phyloP scores from a whole-genome alignment of 768 basidiomycete genomes.

The Mycena floridula region DNA sequence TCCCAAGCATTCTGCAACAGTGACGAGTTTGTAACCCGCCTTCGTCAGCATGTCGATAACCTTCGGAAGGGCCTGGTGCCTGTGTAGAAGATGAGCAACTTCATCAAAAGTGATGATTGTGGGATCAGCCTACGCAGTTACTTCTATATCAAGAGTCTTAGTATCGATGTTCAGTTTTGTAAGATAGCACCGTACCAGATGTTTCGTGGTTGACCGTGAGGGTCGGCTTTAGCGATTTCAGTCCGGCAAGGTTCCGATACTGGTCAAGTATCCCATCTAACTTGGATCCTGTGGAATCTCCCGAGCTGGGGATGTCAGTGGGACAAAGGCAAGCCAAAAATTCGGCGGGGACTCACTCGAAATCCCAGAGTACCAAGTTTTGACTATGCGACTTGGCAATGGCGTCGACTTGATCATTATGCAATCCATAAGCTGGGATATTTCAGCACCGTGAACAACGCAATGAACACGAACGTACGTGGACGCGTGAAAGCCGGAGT shows the following conservation, averaged over 20 bases:
- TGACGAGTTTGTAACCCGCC: constrained; percentile 38
- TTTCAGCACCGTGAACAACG: neutral
- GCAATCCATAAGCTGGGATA: constrained; percentile 34
- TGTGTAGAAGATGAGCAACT: no score
- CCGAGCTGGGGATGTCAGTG: constrained; percentile 29
- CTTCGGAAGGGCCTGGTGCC: constrained; percentile 29
- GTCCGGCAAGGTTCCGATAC: constrained; percentile 20
- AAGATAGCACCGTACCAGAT: constrained; percentile 6
- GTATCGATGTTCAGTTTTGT: neutral
- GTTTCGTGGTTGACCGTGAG: constrained; percentile 36
- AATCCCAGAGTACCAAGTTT: constrained; percentile 29
- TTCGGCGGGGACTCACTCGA: constrained; percentile 20
- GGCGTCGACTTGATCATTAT: constrained; percentile 38
- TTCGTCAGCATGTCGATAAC: constrained; percentile 28
- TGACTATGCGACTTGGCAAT: constrained; percentile 23
- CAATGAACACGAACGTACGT: constrained; percentile 21
- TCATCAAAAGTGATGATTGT: neutral
- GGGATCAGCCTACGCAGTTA: constrained; percentile 8
- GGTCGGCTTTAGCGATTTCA: constrained; percentile 26
- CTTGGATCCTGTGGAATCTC: constrained; percentile 29
- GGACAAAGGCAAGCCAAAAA: neutral
- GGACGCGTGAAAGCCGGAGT: constrained; percentile 43
- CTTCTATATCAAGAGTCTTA: constrained; percentile 1
- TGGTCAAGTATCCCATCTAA: constrained; percentile 20
- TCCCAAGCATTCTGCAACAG: constrained; percentile 36